Evolutionary conservation across 805 yeast species (phyloP).

Genomic region (Hanseniaspora thailandica): DNA sequence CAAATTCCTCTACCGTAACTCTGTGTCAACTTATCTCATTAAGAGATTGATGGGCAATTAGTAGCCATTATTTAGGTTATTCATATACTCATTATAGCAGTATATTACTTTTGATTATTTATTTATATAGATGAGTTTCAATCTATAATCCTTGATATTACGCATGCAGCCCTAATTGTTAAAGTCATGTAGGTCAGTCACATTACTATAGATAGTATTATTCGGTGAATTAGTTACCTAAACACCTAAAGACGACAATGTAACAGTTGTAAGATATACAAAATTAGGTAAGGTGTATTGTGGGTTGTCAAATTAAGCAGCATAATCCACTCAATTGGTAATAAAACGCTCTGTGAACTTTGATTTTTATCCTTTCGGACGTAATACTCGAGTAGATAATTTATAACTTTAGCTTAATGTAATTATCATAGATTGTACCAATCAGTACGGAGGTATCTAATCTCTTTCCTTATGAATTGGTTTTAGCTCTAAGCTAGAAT

Average conservation of each 20-base stretch:
- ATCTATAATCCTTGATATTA: conserved; percentile 1
- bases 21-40: conserved; percentile 9
- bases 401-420: conserved; percentile 7
- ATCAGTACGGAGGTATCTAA: conserved; percentile 7
- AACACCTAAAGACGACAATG: conserved; percentile 8
- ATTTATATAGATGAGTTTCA: conserved; percentile 3
- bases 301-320: conserved; percentile 11
- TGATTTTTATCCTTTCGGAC: conserved; percentile 2
- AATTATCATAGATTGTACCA: conserved; percentile 3
- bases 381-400: conserved; percentile 9
- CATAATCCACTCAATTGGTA: conserved; percentile 10
- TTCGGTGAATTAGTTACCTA: background rate
- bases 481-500: background rate
- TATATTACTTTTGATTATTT: conserved; percentile 10
- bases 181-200: conserved; percentile 13
- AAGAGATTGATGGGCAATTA: conserved; percentile 13
- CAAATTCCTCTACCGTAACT: conserved; percentile 11
- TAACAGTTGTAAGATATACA: conserved; percentile 4
- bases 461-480: background rate
- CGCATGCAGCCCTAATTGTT: conserved; percentile 7
- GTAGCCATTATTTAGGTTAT: conserved; percentile 2
- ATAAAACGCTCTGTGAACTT: conserved; percentile 9
- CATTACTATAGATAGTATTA: background rate
- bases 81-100: background rate
- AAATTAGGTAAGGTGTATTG: conserved; percentile 11